Conservation (phyloP, 2,329 filamentous ascomycete genomes). For the Nigrospora sphaerica region DNA sequence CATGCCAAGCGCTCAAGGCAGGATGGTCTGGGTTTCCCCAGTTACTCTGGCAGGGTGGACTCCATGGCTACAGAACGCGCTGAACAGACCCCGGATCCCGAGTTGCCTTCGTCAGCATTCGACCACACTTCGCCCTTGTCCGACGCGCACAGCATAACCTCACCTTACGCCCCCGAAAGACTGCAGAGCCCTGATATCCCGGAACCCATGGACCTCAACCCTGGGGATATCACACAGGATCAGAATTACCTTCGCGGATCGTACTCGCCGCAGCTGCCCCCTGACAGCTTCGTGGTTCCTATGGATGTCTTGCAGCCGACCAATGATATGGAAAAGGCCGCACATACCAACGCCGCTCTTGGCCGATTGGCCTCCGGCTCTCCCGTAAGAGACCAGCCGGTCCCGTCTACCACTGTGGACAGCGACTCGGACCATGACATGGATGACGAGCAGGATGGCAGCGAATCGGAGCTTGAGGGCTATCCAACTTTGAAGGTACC, state of each 20-base stretch:
- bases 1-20: slow-evolving; percentile 2
- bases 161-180: slow-evolving; percentile 17
- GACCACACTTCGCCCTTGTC: slow-evolving; percentile 12
- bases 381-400: no score
- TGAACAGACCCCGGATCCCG: slow-evolving; percentile 1
- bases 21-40: background rate
- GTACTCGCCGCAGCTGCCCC: slow-evolving; percentile 18
- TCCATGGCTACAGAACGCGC: background rate
- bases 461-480: no score
- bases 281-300: slow-evolving; percentile 21
- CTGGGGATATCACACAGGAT: slow-evolving; percentile 5
- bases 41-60: background rate
- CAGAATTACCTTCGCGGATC: slow-evolving; percentile 15
- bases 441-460: background rate
- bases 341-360: slow-evolving; percentile 21
- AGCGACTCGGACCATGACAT: background rate
- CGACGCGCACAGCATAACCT: slow-evolving; percentile 9
- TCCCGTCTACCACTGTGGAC: no score
- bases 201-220: slow-evolving; percentile 22
- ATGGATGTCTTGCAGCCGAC: slow-evolving; percentile 24
- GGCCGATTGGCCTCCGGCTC: slow-evolving; percentile 6
- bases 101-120: slow-evolving; percentile 5
- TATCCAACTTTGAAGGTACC: no score
- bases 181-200: slow-evolving; percentile 26
- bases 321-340: slow-evolving; percentile 22